These are phyloP conservation scores for Euphorbia lathyris DNA, from an alignment of 345 rosid species.

Conservation along the genomic window DNA sequence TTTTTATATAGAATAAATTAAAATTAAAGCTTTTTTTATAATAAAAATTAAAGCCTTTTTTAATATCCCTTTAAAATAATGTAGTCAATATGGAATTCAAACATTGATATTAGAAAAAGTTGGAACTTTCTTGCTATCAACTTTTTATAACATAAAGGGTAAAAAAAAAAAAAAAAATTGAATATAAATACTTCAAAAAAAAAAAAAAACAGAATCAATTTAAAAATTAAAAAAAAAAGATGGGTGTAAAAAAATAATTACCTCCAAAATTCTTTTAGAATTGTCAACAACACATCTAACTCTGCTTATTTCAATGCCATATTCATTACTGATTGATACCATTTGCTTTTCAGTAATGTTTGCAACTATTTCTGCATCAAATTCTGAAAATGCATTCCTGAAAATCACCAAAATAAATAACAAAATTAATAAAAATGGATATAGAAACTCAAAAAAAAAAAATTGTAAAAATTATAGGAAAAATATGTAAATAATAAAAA, in stretches of 20 bases:
- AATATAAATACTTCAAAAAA: background rate
- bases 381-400: conserved; percentile 60
- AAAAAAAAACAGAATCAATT: background rate
- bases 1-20: too few species aligned
- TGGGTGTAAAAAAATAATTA: background rate
- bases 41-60: too few species aligned
- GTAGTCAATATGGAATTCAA: background rate
- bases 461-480: too few species aligned
- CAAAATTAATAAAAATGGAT: too few species aligned
- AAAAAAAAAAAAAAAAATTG: background rate
- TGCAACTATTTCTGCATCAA: conserved; percentile 47
- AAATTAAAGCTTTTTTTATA: too few species aligned
- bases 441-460: too few species aligned
- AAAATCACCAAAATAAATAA: background rate
- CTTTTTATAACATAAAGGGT: background rate
- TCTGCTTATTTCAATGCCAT: conserved; percentile 46
- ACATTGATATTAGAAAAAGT: background rate
- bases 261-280: conserved; percentile 53
- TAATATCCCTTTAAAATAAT: background rate
- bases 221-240: background rate
- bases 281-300: conserved; percentile 62
- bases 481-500: too few species aligned
- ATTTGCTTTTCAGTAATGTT: conserved; percentile 48
- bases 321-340: conserved; percentile 36
- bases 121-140: conserved; percentile 2